Conservation (phyloP, 2,329 filamentous ascomycete genomes). For the Kalmusia sp. region DNA sequence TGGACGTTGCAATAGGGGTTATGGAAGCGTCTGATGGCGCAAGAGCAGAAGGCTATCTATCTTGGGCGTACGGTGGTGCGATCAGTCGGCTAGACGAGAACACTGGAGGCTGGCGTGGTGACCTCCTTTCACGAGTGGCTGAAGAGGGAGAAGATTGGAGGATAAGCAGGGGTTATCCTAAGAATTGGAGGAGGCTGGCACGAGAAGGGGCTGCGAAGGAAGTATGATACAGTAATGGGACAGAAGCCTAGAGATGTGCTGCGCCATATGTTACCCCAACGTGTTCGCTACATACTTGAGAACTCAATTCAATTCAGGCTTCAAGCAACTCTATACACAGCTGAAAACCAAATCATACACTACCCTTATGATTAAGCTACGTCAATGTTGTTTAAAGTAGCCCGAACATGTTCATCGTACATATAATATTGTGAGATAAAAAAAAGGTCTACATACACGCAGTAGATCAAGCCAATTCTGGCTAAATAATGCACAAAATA, state of each 20-base stretch:
- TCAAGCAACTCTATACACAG: too few relatives aligned
- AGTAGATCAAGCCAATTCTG: too few relatives aligned
- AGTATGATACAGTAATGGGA: not conserved
- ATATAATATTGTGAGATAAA: too few relatives aligned
- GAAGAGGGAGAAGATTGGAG: slow-evolving; percentile 49
- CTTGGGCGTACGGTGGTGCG: slow-evolving; percentile 50
- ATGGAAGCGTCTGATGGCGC: slow-evolving; percentile 55
- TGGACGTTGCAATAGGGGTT: slow-evolving; percentile 56
- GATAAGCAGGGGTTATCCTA: slow-evolving; percentile 38
- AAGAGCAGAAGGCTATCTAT: slow-evolving; percentile 53
- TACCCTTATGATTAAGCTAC: too few relatives aligned
- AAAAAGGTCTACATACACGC: too few relatives aligned
- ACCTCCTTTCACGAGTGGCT: slow-evolving; percentile 38
- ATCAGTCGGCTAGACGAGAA: slow-evolving; percentile 39
- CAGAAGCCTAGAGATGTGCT: not conserved
- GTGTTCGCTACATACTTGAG: too few relatives aligned
- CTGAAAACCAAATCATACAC: too few relatives aligned
- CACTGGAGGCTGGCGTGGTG: slow-evolving; percentile 52
- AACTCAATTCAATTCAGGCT: too few relatives aligned
- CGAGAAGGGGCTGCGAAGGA: slow-evolving; percentile 12
- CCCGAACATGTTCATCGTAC: too few relatives aligned
- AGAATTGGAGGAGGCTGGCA: slow-evolving; percentile 38
- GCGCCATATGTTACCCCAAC: not conserved
- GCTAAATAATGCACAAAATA: too few relatives aligned
- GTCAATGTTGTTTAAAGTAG: too few relatives aligned